Conservation (phyloP, 257 asterid genomes). For the Capsicum chinense region DNA sequence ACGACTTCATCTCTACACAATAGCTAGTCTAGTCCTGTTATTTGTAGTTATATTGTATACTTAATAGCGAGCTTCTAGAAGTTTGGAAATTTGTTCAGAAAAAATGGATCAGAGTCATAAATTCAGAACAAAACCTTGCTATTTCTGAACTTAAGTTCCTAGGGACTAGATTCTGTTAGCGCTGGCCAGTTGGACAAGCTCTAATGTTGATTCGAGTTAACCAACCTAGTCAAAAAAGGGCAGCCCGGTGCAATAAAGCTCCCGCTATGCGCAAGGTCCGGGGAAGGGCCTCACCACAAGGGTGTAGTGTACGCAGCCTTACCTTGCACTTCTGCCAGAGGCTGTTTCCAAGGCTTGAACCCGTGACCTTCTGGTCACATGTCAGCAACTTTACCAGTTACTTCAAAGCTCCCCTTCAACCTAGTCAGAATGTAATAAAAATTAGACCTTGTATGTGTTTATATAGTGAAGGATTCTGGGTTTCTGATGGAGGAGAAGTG, state of each 20-base stretch:
- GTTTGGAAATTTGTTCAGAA: not conserved
- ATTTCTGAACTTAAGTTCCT: not conserved
- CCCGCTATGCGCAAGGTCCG: too few species aligned
- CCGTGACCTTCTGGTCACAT: too few species aligned
- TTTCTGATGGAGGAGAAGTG: slow-evolving; percentile 17
- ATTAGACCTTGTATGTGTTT: not conserved
- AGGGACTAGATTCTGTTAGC: not conserved
- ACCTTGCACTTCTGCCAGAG: too few species aligned
- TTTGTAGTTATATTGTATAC: not conserved
- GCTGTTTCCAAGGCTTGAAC: too few species aligned
- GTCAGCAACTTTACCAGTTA: too few species aligned
- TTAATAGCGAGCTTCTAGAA: not conserved
- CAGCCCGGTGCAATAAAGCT: too few species aligned
- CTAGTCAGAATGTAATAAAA: not conserved
- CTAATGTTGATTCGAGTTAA: not conserved
- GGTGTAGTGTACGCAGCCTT: too few species aligned
- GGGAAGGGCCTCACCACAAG: too few species aligned
- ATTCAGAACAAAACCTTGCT: not conserved
- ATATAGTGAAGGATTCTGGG: not conserved
- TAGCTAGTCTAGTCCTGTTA: not conserved
- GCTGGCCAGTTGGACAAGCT: slow-evolving; percentile 6
- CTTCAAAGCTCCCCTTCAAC: not conserved
- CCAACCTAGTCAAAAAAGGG: not conserved
- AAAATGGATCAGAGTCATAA: not conserved
- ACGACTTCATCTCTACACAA: not conserved